These are phyloP conservation scores for Globisporangium spinosum DNA, from an alignment of 352 stramenopile genomes.

Conservation along the genomic window DNA sequence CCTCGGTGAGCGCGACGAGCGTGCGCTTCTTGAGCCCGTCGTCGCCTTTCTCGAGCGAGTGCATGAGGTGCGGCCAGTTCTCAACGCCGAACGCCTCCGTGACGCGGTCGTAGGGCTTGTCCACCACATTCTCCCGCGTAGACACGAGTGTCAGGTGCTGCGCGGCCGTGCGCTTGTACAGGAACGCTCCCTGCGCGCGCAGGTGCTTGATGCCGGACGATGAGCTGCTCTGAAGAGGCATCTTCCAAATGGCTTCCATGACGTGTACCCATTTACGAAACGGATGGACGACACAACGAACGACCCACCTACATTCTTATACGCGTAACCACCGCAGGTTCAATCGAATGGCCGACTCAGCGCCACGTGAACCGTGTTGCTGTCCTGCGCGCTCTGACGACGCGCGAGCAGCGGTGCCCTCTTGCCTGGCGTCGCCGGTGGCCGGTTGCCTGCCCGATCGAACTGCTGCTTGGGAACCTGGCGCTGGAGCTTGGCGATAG, in stretches of 20 bases:
- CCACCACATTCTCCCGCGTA: conserved; percentile 44
- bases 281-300: conserved; percentile 1
- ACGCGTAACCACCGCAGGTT: conserved; percentile 9
- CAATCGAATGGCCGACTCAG: neutral
- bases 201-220: conserved; percentile 47
- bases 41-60: conserved; percentile 54
- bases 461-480: neutral
- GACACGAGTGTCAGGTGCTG: conserved; percentile 62
- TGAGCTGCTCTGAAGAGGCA: neutral
- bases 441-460: neutral
- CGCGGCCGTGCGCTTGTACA: conserved; percentile 59
- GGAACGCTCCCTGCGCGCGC: conserved; percentile 43
- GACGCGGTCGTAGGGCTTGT: conserved; percentile 57
- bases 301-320: neutral
- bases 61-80: conserved; percentile 67
- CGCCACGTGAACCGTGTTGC: neutral
- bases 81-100: conserved; percentile 63
- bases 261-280: conserved; percentile 5
- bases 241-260: neutral
- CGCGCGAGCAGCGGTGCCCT: conserved; percentile 6
- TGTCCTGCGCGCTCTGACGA: conserved; percentile 4
- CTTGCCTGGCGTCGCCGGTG: conserved; percentile 5
- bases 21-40: conserved; percentile 44
- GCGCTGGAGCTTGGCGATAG: neutral
- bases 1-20: conserved; percentile 37